Conservation (phyloP, 2,329 filamentous ascomycete genomes). For the Aspergillus sp. region DNA sequence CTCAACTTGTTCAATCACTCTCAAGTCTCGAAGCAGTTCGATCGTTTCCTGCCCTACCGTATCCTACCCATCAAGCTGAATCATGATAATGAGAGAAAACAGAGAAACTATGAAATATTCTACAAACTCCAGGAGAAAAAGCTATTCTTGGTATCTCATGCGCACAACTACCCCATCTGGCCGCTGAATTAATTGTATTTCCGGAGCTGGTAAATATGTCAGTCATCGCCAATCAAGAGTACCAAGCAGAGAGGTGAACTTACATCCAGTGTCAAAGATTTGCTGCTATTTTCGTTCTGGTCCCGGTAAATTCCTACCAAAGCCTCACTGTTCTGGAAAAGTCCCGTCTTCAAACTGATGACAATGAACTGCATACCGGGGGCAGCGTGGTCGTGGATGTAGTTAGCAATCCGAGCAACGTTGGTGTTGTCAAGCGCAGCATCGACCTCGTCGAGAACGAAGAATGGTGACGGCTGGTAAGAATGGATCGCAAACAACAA, state of each 20-base stretch:
- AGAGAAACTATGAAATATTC: constrained; percentile 6
- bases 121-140: constrained; percentile 8
- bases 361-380: constrained; percentile 99
- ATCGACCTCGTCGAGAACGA: constrained; percentile 96
- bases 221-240: not conserved
- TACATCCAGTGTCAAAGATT: constrained; percentile 91
- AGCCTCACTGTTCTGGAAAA: constrained; percentile 96
- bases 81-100: not conserved
- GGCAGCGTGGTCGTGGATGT: constrained; percentile 88
- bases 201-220: constrained; percentile 29
- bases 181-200: constrained; percentile 30
- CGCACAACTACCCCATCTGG: not conserved
- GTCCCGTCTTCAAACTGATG: constrained; percentile 89
- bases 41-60: not conserved
- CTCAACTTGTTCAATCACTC: too few species aligned
- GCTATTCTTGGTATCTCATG: constrained; percentile 1
- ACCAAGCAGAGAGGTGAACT: constrained; percentile 47
- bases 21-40: not conserved
- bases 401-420: constrained; percentile 92
- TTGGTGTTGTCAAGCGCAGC: constrained; percentile 98
- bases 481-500: constrained; percentile 95
- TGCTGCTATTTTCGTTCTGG: constrained; percentile 87
- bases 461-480: constrained; percentile 94
- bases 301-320: constrained; percentile 94
- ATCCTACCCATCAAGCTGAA: constrained; percentile 3